Conservation (phyloP, 2,329 filamentous ascomycete genomes). For the Cladosporium sp. region DNA sequence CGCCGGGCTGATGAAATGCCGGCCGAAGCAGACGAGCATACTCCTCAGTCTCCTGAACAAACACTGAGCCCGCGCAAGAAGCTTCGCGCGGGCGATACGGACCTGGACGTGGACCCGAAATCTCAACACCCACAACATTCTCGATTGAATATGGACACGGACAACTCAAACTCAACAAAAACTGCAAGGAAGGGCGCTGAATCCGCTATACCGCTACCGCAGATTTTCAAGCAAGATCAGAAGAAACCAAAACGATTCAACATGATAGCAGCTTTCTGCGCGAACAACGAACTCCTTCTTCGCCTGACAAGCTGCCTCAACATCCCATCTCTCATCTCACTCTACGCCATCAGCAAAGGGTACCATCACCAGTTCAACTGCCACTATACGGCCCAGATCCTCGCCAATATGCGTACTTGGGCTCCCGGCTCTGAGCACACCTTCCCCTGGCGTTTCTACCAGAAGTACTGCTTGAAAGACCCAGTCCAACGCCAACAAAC, state of each 20-base stretch:
- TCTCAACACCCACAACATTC: too few species aligned
- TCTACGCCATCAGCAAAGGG: conserved; percentile 59
- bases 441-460: conserved; percentile 59
- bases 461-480: conserved; percentile 52
- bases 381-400: conserved; percentile 54
- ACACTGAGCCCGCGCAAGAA: too few species aligned
- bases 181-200: too few species aligned
- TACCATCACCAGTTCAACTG: conserved; percentile 57
- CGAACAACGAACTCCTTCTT: conserved; percentile 46
- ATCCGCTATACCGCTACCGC: background rate
- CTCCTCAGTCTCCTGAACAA: too few species aligned
- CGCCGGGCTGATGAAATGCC: conserved; percentile 16
- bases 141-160: too few species aligned
- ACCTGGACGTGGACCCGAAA: too few species aligned
- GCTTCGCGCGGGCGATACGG: too few species aligned
- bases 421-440: conserved; percentile 51
- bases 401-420: conserved; percentile 47
- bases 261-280: conserved; percentile 29
- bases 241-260: conserved; percentile 22
- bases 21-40: too few species aligned
- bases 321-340: conserved; percentile 51
- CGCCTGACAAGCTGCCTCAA: conserved; percentile 50
- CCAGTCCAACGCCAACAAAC: conserved; percentile 36
- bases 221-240: background rate
- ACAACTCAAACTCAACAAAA: too few species aligned